phyloP scores from a whole-genome alignment of 1,284 basidiomycete genomes.

The Trametes polyzona region DNA sequence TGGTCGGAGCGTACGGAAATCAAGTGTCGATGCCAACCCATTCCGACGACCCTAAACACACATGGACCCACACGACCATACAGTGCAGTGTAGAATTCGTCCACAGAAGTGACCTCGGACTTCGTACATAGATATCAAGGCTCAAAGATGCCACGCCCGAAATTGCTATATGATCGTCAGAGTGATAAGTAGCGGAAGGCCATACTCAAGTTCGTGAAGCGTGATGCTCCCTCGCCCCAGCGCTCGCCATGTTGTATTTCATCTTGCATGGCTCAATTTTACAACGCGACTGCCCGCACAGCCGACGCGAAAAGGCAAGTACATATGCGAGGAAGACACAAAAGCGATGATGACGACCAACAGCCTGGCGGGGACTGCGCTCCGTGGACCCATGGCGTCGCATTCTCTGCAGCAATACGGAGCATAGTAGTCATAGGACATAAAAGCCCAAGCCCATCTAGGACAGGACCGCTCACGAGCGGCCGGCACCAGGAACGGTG shows the following conservation, averaged over 20 bases:
- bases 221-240: too few relatives aligned
- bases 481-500: slow-evolving; percentile 84
- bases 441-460: slow-evolving; percentile 21
- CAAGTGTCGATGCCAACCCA: too few relatives aligned
- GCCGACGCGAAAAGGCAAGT: slow-evolving; percentile 23
- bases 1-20: too few relatives aligned
- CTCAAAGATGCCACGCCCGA: too few relatives aligned
- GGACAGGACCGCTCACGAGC: slow-evolving; percentile 33
- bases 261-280: slow-evolving; percentile 27
- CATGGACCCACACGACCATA: neutral
- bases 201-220: too few relatives aligned
- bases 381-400: slow-evolving; percentile 16
- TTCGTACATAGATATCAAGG: too few relatives aligned
- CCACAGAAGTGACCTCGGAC: too few relatives aligned
- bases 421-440: slow-evolving; percentile 33
- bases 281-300: slow-evolving; percentile 23
- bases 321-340: slow-evolving; percentile 24
- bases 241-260: neutral
- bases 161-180: too few relatives aligned
- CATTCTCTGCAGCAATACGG: slow-evolving; percentile 26
- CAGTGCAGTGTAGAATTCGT: too few relatives aligned
- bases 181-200: too few relatives aligned
- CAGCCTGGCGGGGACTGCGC: slow-evolving; percentile 21
- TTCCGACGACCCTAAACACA: too few relatives aligned
- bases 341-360: slow-evolving; percentile 21